Base-by-base conservation (phyloP, 108 stramenopile species). In the Nitzschia putrida region DNA sequence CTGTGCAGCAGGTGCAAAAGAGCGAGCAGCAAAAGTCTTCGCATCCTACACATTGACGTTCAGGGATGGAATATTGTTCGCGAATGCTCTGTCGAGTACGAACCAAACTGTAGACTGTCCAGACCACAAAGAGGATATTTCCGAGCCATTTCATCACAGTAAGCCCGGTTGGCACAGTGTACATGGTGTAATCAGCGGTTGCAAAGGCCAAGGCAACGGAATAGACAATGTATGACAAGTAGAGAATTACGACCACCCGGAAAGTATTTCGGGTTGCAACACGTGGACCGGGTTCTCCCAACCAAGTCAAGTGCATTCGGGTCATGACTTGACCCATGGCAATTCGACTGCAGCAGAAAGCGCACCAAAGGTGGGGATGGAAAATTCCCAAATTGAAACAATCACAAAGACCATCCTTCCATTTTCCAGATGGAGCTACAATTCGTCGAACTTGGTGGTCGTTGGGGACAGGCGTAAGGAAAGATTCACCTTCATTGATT, bases 311-410 rank as follows among this genome's bases (percentile, higher is more conserved):
- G 14, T 85, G 71, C 83, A 95, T 70, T 34, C 93, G 80, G n/a
- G 76, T 86, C 86, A 95, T 89, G 22, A 91, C 65, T 76, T 95
- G 93, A 16, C 65, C 90, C 88, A 90, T 88, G 38, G 79, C 75
- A 57, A 91, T 72, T 51, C 85, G 85, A 34, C 83, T 74, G 57
- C 83, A 94, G 64, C 74, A 90, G 20, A 85, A 58, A 38, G 86
- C 85, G 74, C 88, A 89, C 72, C 83, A 85, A 13, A 85, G 43
- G 34, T 75, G 77, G 21, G 93, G 83, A 68, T 94, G 93, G 66
- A 71, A 86, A 40, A 69, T 23, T 58, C 93, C 93, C 8, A 57
- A 64, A 40, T 67, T 77, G 64, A 70, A 80, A n/a, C 79, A 81
- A 53, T 87, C 90, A 56, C 71, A 89, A 14, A 85, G 55, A 16